phyloP scores from a whole-genome alignment of 306 rosid species.

The Lathyrus aphaca region DNA sequence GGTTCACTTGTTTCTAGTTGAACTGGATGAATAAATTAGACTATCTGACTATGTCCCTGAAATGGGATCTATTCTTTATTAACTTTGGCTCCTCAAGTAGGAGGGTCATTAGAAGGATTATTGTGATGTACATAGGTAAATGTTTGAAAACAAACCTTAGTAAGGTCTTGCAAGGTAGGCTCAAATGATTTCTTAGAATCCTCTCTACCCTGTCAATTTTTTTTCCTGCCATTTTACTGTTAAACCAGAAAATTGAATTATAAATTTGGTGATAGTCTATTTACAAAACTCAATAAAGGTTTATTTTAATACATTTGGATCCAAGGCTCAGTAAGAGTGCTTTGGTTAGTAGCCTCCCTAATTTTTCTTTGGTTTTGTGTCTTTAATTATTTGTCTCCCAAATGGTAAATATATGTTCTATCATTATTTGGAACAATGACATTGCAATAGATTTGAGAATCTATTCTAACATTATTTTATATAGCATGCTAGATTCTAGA shows the following conservation, averaged over 20 bases:
- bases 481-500: background rate
- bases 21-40: conserved; percentile 63
- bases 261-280: background rate
- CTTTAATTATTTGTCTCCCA: background rate
- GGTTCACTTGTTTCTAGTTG: conserved; percentile 50
- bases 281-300: too few relatives aligned
- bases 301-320: background rate
- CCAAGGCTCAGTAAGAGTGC: too few relatives aligned
- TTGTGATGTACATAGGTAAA: conserved; percentile 1
- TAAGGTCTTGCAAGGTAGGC: conserved; percentile 10
- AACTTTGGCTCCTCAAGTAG: conserved; percentile 10
- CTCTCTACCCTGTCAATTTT: background rate
- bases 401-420: background rate
- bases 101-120: conserved; percentile 15
- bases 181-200: background rate
- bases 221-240: background rate
- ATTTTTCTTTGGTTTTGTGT: background rate
- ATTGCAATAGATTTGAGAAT: conserved; percentile 64
- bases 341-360: background rate
- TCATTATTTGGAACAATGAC: conserved; percentile 68
- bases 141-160: conserved; percentile 12
- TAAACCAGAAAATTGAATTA: background rate
- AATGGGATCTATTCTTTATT: conserved; percentile 23
- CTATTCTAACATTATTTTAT: conserved; percentile 4
- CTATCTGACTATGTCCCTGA: conserved; percentile 54